Percentiles rank a stretch among this genome's conserved stretches.
phyloP scores from a whole-genome alignment of 1,284 basidiomycete genomes.

The Austroboletus rostrupii region DNA sequence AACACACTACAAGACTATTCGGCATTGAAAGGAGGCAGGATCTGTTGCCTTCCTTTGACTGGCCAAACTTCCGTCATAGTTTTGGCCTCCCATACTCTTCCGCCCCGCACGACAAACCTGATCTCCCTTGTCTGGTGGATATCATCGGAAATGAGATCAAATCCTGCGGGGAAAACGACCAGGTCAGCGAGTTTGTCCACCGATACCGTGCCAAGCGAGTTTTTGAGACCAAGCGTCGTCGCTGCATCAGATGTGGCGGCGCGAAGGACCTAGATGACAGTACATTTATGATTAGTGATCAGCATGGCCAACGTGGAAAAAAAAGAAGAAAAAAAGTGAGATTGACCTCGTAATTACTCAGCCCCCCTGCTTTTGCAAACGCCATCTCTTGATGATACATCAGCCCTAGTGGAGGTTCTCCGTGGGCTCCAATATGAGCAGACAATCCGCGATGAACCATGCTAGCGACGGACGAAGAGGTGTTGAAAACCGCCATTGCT shows the following conservation, averaged over 20 bases:
- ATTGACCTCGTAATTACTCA: slow-evolving; percentile 45
- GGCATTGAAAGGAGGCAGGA: slow-evolving; percentile 55
- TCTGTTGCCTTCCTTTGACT: slow-evolving; percentile 49
- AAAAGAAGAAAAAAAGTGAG: not conserved
- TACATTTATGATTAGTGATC: not conserved
- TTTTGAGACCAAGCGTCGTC: slow-evolving; percentile 55
- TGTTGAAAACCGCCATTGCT: slow-evolving; percentile 68
- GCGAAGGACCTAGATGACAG: slow-evolving; percentile 49
- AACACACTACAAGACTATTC: slow-evolving; percentile 35
- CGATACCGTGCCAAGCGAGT: slow-evolving; percentile 58
- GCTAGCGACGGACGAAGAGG: slow-evolving; percentile 60
- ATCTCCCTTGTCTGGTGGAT: slow-evolving; percentile 49
- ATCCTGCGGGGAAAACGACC: slow-evolving; percentile 54
- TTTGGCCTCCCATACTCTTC: slow-evolving; percentile 61
- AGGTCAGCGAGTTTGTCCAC: slow-evolving; percentile 67
- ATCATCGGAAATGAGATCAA: slow-evolving; percentile 52
- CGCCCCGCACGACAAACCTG: slow-evolving; percentile 54
- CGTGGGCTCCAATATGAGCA: slow-evolving; percentile 69
- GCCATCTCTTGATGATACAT: slow-evolving; percentile 73
- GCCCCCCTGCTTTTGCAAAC: slow-evolving; percentile 57
- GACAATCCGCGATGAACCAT: slow-evolving; percentile 60
- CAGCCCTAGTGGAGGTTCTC: slow-evolving; percentile 68
- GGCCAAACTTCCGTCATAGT: slow-evolving; percentile 71
- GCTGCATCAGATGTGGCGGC: slow-evolving; percentile 66
- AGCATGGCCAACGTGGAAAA: too few relatives aligned